Percentiles rank a stretch among this genome's conserved stretches.
These are phyloP conservation scores for Hypoxylon sp. DNA, from an alignment of 2,329 filamentous ascomycete genomes.

Conservation along the genomic window DNA sequence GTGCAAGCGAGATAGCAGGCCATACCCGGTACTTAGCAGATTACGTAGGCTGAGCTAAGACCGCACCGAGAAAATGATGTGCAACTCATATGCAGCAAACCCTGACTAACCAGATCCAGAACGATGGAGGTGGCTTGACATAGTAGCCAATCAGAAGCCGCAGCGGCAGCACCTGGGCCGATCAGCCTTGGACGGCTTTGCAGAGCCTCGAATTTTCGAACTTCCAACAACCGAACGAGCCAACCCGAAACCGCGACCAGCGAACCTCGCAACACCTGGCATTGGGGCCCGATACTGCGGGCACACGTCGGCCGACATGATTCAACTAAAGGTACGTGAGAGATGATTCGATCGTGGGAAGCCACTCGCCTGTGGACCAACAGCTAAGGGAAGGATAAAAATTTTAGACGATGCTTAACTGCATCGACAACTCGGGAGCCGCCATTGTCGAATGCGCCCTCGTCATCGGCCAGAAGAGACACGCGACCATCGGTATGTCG, in stretches of 20 bases:
- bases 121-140: neutral
- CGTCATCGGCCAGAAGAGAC: conserved; percentile 87
- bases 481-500: conserved; percentile 82
- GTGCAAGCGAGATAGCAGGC: no score
- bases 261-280: conserved; percentile 15
- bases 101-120: conserved; percentile 15
- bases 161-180: neutral
- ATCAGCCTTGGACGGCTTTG: conserved; percentile 28
- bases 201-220: conserved; percentile 33
- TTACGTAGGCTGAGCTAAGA: no score
- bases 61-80: no score
- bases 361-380: neutral
- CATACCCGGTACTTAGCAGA: no score
- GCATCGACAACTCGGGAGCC: conserved; percentile 99
- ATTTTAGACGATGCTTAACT: conserved; percentile 96
- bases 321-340: conserved; percentile 79
- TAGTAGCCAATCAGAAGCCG: conserved; percentile 17
- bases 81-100: neutral
- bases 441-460: conserved; percentile 96
- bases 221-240: conserved; percentile 10
- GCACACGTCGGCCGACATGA: conserved; percentile 69
- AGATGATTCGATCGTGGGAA: neutral
- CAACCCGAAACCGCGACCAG: neutral
- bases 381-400: neutral
- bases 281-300: conserved; percentile 33